Conservation (phyloP, 495 filamentous ascomycete genomes). For the Penicillium odoratum region DNA sequence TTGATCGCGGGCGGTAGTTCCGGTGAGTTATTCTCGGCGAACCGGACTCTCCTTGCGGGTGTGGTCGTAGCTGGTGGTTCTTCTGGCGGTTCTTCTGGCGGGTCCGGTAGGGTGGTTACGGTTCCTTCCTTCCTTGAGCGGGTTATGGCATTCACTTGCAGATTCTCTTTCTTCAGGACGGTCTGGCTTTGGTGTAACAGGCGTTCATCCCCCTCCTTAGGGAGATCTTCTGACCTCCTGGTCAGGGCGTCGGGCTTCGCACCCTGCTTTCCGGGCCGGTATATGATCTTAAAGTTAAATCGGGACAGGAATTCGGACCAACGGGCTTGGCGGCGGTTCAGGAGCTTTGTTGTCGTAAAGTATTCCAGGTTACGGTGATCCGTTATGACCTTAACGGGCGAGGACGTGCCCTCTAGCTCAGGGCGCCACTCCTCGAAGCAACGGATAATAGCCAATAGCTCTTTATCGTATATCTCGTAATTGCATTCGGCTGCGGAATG, state of each 20-base stretch:
- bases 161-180: too few species aligned
- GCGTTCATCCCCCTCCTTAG: not conserved
- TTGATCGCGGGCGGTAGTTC: not conserved
- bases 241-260: not conserved
- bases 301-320: too few species aligned
- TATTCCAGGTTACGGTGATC: too few species aligned
- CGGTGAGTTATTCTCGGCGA: not conserved
- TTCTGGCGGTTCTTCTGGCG: too few species aligned
- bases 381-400: too few species aligned
- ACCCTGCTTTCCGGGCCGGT: not conserved
- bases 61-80: too few species aligned
- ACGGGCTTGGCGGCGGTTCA: too few species aligned
- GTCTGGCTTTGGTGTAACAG: not conserved
- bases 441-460: not conserved
- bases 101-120: not conserved
- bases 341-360: too few species aligned
- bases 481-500: not conserved
- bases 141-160: not conserved
- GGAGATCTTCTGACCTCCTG: not conserved
- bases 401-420: not conserved
- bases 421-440: not conserved
- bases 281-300: not conserved
- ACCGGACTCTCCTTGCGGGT: too few species aligned
- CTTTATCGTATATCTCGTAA: not conserved
- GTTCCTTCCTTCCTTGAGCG: not conserved